A percentile compares a stretch with the other conserved stretches of the same genome.
Evolutionary conservation across 805 yeast species (phyloP).

Genomic region (Lachancea thermotolerans): DNA sequence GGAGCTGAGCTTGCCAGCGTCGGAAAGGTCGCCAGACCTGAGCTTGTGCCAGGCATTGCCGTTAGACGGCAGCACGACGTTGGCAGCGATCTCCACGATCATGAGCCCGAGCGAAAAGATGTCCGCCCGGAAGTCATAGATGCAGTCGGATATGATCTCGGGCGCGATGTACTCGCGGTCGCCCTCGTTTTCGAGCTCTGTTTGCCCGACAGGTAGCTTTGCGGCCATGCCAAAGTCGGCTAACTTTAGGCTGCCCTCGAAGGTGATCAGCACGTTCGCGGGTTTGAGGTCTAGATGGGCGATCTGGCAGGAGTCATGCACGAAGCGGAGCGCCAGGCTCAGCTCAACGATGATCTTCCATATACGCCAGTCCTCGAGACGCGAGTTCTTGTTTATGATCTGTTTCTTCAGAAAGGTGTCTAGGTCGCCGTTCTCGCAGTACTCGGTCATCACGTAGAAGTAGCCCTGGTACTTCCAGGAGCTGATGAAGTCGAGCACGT

Average conservation of each 20-base stretch:
- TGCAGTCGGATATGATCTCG: slow-evolving; percentile 75
- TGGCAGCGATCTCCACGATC: slow-evolving; percentile 93
- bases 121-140: slow-evolving; percentile 88
- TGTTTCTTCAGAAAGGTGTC: slow-evolving; percentile 78
- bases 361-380: slow-evolving; percentile 89
- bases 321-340: slow-evolving; percentile 67
- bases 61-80: slow-evolving; percentile 89
- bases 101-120: slow-evolving; percentile 90
- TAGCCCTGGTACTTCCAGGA: slow-evolving; percentile 77
- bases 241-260: slow-evolving; percentile 88
- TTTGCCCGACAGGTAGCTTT: slow-evolving; percentile 57
- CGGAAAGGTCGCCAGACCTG: slow-evolving; percentile 90
- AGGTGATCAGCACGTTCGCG: slow-evolving; percentile 87
- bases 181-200: slow-evolving; percentile 83
- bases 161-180: slow-evolving; percentile 98
- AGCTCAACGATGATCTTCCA: slow-evolving; percentile 93
- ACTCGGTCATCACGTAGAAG: slow-evolving; percentile 89
- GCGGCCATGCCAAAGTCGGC: slow-evolving; percentile 97
- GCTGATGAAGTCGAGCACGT: slow-evolving; percentile 70
- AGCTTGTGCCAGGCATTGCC: slow-evolving; percentile 96
- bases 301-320: slow-evolving; percentile 66
- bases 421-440: slow-evolving; percentile 88
- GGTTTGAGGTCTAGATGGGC: slow-evolving; percentile 92
- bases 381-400: slow-evolving; percentile 47
- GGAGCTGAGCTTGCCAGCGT: slow-evolving; percentile 81